Conservation (phyloP, 495 filamentous ascomycete genomes). For the Aspergillus nidulans region DNA sequence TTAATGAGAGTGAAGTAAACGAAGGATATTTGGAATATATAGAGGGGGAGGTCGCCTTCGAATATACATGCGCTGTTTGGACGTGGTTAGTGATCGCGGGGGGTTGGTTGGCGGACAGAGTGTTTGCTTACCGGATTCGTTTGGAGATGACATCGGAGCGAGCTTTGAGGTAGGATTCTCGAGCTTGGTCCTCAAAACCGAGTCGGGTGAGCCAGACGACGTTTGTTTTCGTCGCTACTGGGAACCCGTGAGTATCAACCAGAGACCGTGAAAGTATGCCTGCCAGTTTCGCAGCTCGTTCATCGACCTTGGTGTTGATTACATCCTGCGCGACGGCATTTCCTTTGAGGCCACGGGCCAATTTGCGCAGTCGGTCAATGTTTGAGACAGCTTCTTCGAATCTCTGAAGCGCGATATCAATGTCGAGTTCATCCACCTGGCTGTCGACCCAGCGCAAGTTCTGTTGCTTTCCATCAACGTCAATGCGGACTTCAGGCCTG, state of each 20-base stretch:
- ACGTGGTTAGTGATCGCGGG: constrained; percentile 20
- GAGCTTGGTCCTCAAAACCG: constrained; percentile 83
- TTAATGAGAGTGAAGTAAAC: constrained; percentile 93
- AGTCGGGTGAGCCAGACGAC: constrained; percentile 79
- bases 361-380: constrained; percentile 75
- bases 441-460: constrained; percentile 92
- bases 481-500: constrained; percentile 70
- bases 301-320: constrained; percentile 83
- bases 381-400: constrained; percentile 79
- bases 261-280: constrained; percentile 68
- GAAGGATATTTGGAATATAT: constrained; percentile 93
- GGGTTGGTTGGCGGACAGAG: not conserved
- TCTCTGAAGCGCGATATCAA: constrained; percentile 85
- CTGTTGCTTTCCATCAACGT: constrained; percentile 93
- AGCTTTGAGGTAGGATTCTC: constrained; percentile 79
- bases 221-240: constrained; percentile 64
- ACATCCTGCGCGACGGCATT: constrained; percentile 83
- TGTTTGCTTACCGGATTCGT: constrained; percentile 66
- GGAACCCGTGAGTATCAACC: constrained; percentile 66
- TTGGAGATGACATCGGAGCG: constrained; percentile 70
- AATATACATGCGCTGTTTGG: constrained; percentile 76
- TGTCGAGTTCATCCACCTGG: constrained; percentile 94
- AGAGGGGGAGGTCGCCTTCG: constrained; percentile 83
- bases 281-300: constrained; percentile 75
- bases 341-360: constrained; percentile 74